Base-by-base conservation (phyloP, 179 eudicot species). In the Sideroxylon spinosum region DNA sequence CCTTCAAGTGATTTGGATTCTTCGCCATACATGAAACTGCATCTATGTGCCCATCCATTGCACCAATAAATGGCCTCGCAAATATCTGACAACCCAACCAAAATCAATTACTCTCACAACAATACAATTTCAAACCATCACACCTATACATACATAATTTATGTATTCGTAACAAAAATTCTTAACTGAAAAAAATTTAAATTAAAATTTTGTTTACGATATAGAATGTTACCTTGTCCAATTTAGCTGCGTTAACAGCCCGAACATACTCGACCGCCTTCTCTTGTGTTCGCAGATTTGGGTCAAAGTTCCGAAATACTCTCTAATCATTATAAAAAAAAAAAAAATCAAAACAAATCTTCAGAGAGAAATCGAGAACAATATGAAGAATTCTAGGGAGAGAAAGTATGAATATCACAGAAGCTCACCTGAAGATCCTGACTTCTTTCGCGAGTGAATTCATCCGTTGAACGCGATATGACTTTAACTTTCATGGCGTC, bases 11-110 rank as follows among this genome's bases (percentile, higher is more conserved):
- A 83, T 69, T 86, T 0, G 97, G 95, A 79, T 93, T 93, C 86
- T 93, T 95, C 0, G 98, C 97, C 98, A 95, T 93, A 81, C 95
- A 91, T 1, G 98, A 91, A 75, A 95, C 81, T 0, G 98, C 86
- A 57, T 93, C 98, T 9, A 81, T 78, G 78, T 94, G 98, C 64
- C 93, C 98, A 78, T 95, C 97, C 98, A 95, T 87, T 10, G 98
- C 98, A 70, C 93, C 95, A 76, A 95, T 60, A 81, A 95, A 95
- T 8, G 98, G 98, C 75, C 89, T 91, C 0, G 98, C 98, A 85
- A 91, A 93, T 74, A 95, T 84, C 98, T 95, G 62, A 65, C 19
- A 20, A 7, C 53, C 55, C 17, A 76, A 78, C 70, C 46, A 10
- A 69, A 67, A 32, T 19, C 60, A 77, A 46, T 32, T 19, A 64